These are phyloP conservation scores for Globisporangium paroecandrum DNA, from an alignment of 352 stramenopile species.

Conservation along the genomic window DNA sequence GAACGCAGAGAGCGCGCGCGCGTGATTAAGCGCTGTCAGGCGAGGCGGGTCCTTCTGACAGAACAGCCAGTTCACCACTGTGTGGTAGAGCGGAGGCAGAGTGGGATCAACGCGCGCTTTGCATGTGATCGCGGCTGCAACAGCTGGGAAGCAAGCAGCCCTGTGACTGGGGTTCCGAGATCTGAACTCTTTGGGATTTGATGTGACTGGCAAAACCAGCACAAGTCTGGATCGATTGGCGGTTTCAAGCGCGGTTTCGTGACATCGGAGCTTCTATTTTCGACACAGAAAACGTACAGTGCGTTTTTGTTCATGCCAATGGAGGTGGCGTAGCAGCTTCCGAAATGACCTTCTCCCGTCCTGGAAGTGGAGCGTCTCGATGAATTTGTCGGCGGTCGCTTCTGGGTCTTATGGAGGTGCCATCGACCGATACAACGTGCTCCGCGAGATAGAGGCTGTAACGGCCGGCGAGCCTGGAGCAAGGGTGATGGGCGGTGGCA, in stretches of 20 bases:
- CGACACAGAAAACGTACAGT: background rate
- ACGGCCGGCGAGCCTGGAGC: background rate
- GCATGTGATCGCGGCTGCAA: background rate
- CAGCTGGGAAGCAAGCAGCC: background rate
- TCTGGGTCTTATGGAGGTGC: background rate
- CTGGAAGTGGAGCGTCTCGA: too few relatives aligned
- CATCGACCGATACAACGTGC: background rate
- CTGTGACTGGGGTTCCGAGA: background rate
- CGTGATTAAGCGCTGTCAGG: conserved; percentile 3
- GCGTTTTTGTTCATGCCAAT: background rate
- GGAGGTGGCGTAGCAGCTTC: too few relatives aligned
- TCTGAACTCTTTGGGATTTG: background rate
- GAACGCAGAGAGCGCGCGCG: background rate
- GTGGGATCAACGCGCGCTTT: background rate
- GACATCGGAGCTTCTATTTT: background rate
- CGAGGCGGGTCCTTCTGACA: background rate
- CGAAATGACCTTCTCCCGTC: too few relatives aligned
- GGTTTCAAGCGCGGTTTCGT: background rate
- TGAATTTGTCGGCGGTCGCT: background rate
- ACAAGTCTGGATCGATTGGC: background rate
- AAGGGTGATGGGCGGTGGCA: background rate
- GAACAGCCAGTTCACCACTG: conserved; percentile 7
- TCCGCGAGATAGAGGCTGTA: background rate
- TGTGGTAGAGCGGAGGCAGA: background rate
- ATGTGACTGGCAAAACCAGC: background rate